Percentiles rank a stretch among this genome's conserved stretches.
These are phyloP conservation scores for Nothomitra cinnamomea DNA, from an alignment of 2,329 filamentous ascomycete genomes.

Conservation along the genomic window DNA sequence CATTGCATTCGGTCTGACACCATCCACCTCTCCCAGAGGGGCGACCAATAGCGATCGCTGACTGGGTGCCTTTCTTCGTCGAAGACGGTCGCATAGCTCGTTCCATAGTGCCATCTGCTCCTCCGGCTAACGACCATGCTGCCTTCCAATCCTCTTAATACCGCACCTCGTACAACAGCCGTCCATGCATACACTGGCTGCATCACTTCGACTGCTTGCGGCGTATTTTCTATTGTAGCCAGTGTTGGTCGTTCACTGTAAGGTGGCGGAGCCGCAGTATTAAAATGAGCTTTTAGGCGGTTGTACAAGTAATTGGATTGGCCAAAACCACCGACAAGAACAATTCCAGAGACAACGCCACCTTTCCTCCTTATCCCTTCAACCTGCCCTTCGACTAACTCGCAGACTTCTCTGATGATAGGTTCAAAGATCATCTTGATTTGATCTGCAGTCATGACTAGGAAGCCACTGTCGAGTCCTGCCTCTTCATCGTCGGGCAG, in stretches of 20 bases:
- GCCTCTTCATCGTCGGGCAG: slow-evolving; percentile 59
- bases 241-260: slow-evolving; percentile 53
- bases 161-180: slow-evolving; percentile 6
- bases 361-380: slow-evolving; percentile 46
- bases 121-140: slow-evolving; percentile 17
- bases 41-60: slow-evolving; percentile 22
- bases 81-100: slow-evolving; percentile 43
- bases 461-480: slow-evolving; percentile 58
- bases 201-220: slow-evolving; percentile 43
- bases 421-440: slow-evolving; percentile 31
- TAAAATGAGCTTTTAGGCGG: slow-evolving; percentile 50
- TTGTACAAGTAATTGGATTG: slow-evolving; percentile 5
- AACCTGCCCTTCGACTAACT: slow-evolving; percentile 51
- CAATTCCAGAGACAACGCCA: slow-evolving; percentile 57
- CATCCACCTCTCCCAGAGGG: slow-evolving; percentile 6
- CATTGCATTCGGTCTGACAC: slow-evolving; percentile 22
- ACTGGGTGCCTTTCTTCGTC: slow-evolving; percentile 59
- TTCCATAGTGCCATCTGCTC: slow-evolving; percentile 6
- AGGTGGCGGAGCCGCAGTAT: slow-evolving; percentile 30
- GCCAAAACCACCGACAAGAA: slow-evolving; percentile 14
- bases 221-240: slow-evolving; percentile 30
- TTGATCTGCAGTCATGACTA: slow-evolving; percentile 52
- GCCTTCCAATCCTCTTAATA: slow-evolving; percentile 6
- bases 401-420: slow-evolving; percentile 30
- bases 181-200: slow-evolving; percentile 26